Conservation (phyloP, 352 stramenopile genomes). For the Achlya hypogyna region DNA sequence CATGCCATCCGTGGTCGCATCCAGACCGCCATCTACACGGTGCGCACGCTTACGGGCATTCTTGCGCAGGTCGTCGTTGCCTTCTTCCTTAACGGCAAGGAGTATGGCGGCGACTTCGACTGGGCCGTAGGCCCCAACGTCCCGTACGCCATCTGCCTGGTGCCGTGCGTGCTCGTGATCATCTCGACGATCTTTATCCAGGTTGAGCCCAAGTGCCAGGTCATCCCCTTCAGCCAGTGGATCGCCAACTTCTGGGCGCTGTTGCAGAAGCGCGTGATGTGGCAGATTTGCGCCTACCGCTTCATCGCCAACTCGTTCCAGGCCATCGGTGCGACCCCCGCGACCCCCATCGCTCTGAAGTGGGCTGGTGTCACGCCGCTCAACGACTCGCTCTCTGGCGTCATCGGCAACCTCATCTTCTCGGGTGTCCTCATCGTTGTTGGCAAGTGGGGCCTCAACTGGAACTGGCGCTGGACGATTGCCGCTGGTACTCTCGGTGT, state of each 20-base stretch:
- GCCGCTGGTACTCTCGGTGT: not conserved
- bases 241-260: conserved; percentile 40
- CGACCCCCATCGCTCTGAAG: not conserved
- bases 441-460: conserved; percentile 10
- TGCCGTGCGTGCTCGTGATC: conserved; percentile 30
- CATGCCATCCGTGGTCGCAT: conserved; percentile 13
- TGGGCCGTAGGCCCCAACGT: conserved; percentile 37
- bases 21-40: conserved; percentile 20
- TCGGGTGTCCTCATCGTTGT: not conserved
- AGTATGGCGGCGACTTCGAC: conserved; percentile 46
- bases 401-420: conserved; percentile 13
- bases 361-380: conserved; percentile 9
- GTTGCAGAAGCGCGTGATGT: conserved; percentile 16
- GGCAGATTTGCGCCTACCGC: conserved; percentile 17
- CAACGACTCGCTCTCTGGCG: conserved; percentile 6
- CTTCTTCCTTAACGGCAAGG: conserved; percentile 24
- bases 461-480: conserved; percentile 19
- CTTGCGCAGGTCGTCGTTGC: not conserved
- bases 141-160: conserved; percentile 37
- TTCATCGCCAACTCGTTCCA: conserved; percentile 17
- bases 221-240: conserved; percentile 27
- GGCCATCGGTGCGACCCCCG: not conserved
- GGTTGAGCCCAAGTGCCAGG: conserved; percentile 24
- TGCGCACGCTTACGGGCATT: conserved; percentile 5
- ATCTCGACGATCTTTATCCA: conserved; percentile 30